phyloP scores from a whole-genome alignment of 176 grass and related monocot genomes.

The Eleusine coracana region DNA sequence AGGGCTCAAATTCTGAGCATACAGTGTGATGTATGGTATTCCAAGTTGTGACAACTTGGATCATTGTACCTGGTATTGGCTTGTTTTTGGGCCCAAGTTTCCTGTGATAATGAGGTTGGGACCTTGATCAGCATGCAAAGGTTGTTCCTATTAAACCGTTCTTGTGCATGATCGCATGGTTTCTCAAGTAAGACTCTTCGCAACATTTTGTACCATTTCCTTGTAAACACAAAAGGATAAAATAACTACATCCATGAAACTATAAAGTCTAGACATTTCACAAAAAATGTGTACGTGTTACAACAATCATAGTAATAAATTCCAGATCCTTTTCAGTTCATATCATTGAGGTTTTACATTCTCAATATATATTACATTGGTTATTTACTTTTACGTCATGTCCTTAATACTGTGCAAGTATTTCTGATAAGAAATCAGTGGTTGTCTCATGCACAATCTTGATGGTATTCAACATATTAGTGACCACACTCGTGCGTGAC shows the following conservation, averaged over 20 bases:
- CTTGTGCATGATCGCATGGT: not conserved
- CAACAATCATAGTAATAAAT: not conserved
- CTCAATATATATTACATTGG: not conserved
- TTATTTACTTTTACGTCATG: not conserved
- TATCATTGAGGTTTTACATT: not conserved
- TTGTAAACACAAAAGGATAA: not conserved
- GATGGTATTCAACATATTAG: not conserved
- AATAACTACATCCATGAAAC: not conserved
- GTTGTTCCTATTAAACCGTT: constrained; percentile 17
- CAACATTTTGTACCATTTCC: not conserved
- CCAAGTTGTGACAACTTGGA: not conserved
- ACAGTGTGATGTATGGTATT: not conserved
- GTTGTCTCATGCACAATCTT: not conserved
- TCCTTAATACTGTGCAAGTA: not conserved
- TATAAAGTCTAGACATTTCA: not conserved
- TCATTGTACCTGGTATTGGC: not conserved
- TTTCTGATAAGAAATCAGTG: not conserved
- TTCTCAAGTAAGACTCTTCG: constrained; percentile 2
- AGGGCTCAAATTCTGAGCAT: not conserved
- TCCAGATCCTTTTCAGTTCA: not conserved
- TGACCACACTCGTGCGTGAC: not conserved
- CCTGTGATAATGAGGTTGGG: not conserved
- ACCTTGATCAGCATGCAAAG: not conserved
- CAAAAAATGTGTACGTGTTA: not conserved
- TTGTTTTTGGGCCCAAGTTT: not conserved